Percentiles rank a stretch among this genome's conserved stretches.
Conservation (phyloP, 176 grass and related monocot species). For the Musa troglodytarum region DNA sequence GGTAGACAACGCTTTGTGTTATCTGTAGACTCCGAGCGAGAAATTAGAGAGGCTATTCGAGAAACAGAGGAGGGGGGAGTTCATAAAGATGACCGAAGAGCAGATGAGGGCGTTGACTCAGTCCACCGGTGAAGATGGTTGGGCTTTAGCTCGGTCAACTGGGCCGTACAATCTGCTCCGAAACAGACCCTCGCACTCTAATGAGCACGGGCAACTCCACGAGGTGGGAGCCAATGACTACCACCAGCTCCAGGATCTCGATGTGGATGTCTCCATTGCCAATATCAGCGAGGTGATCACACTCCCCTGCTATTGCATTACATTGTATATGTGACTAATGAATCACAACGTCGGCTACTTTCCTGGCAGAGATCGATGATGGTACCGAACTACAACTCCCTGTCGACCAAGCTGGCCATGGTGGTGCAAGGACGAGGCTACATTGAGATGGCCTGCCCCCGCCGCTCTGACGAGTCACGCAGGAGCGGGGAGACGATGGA, state of each 20-base stretch:
- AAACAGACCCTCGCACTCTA: slow-evolving; percentile 32
- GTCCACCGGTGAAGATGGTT: slow-evolving; percentile 20
- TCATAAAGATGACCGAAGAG: slow-evolving; percentile 43
- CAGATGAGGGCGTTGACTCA: slow-evolving; percentile 48
- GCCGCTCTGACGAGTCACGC: slow-evolving; percentile 5
- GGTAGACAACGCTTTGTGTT: background rate
- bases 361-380: slow-evolving; percentile 57
- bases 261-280: slow-evolving; percentile 36
- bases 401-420: slow-evolving; percentile 36
- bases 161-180: slow-evolving; percentile 46
- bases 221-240: slow-evolving; percentile 40
- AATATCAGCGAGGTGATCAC: slow-evolving; percentile 55
- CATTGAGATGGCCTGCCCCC: slow-evolving; percentile 75
- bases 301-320: background rate
- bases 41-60: slow-evolving; percentile 40
- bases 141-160: slow-evolving; percentile 24
- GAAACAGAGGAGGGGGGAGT: slow-evolving; percentile 35
- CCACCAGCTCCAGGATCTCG: slow-evolving; percentile 28
- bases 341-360: background rate
- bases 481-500: background rate
- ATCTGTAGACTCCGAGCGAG: slow-evolving; percentile 28
- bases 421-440: slow-evolving; percentile 39
- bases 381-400: slow-evolving; percentile 47
- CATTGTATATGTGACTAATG: background rate
- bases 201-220: slow-evolving; percentile 41